A percentile compares a stretch with the other conserved stretches of the same genome.
Conservation (phyloP, 2,329 filamentous ascomycete genomes). For the Neonectria ditissima region DNA sequence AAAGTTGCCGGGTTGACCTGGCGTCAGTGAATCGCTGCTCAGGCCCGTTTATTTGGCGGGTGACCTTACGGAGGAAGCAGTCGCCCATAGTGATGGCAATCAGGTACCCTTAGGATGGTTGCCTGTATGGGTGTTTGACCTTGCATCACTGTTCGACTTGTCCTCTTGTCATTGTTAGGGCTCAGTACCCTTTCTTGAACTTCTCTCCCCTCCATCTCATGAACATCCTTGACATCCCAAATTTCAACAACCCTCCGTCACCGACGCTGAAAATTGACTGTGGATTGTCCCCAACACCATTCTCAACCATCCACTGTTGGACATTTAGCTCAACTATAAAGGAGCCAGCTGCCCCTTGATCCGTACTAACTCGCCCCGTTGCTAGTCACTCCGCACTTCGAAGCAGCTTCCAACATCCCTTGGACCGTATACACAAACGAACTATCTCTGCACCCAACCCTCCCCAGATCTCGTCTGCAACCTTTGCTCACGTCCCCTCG, state of each 20-base stretch:
- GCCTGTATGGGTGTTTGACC: slow-evolving; percentile 1
- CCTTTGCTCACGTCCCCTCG: slow-evolving; percentile 34
- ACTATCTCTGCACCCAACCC: slow-evolving; percentile 63
- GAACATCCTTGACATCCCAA: background rate
- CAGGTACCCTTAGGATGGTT: slow-evolving; percentile 3
- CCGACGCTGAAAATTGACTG: background rate
- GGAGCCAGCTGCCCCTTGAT: background rate
- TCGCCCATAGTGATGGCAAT: background rate
- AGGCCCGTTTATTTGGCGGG: background rate
- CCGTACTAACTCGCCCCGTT: slow-evolving; percentile 11
- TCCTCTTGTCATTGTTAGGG: slow-evolving; percentile 16
- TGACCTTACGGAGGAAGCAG: background rate
- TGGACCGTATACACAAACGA: slow-evolving; percentile 58
- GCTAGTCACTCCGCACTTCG: slow-evolving; percentile 11
- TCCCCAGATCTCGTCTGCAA: slow-evolving; percentile 40
- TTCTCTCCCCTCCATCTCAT: background rate
- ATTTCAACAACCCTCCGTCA: background rate
- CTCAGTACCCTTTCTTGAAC: background rate
- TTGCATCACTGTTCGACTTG: slow-evolving; percentile 25
- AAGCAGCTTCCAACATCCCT: slow-evolving; percentile 28
- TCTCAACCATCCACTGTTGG: background rate
- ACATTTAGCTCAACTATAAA: background rate
- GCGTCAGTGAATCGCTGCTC: background rate
- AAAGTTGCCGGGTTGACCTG: background rate
- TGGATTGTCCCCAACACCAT: background rate